Conservation (phyloP, 495 filamentous ascomycete genomes). For the Jackrogersella multiformis region DNA sequence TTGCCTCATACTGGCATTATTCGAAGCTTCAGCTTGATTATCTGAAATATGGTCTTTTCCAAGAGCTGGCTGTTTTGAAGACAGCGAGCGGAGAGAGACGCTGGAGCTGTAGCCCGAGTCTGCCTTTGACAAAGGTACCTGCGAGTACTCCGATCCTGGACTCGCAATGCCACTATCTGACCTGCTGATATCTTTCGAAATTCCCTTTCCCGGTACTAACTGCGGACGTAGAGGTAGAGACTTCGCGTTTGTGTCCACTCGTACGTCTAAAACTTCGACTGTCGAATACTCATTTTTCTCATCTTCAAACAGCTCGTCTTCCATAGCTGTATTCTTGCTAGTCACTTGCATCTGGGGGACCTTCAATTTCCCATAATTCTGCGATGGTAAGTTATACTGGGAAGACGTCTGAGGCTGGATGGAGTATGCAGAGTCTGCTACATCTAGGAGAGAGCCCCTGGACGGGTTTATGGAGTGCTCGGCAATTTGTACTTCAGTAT, state of each 20-base stretch:
- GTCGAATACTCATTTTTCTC: slow-evolving; percentile 49
- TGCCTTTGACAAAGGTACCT: slow-evolving; percentile 59
- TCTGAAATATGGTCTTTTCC: slow-evolving; percentile 31
- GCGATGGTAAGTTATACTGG: not conserved
- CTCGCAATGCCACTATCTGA: slow-evolving; percentile 58
- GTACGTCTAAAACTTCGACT: slow-evolving; percentile 52
- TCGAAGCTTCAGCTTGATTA: slow-evolving; percentile 12
- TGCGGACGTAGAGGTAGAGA: slow-evolving; percentile 33
- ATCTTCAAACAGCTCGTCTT: slow-evolving; percentile 60
- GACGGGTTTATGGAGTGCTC: not conserved
- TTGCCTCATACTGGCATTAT: slow-evolving; percentile 2
- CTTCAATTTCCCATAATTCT: slow-evolving; percentile 10
- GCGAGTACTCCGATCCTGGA: slow-evolving; percentile 46
- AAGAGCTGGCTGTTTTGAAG: slow-evolving; percentile 28
- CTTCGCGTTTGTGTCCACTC: slow-evolving; percentile 54
- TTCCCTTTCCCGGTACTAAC: slow-evolving; percentile 1
- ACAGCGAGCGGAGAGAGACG: slow-evolving; percentile 58
- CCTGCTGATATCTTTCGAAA: slow-evolving; percentile 42
- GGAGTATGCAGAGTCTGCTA: slow-evolving; percentile 37
- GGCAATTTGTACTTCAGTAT: slow-evolving; percentile 1
- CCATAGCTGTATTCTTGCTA: slow-evolving; percentile 57
- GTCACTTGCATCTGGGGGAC: slow-evolving; percentile 54
- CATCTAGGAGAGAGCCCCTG: slow-evolving; percentile 46
- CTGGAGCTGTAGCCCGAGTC: slow-evolving; percentile 68
- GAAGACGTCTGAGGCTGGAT: not conserved